Base-by-base conservation (phyloP, 2,329 filamentous ascomycete genomes). In the Pseudogymnoascus sp. region DNA sequence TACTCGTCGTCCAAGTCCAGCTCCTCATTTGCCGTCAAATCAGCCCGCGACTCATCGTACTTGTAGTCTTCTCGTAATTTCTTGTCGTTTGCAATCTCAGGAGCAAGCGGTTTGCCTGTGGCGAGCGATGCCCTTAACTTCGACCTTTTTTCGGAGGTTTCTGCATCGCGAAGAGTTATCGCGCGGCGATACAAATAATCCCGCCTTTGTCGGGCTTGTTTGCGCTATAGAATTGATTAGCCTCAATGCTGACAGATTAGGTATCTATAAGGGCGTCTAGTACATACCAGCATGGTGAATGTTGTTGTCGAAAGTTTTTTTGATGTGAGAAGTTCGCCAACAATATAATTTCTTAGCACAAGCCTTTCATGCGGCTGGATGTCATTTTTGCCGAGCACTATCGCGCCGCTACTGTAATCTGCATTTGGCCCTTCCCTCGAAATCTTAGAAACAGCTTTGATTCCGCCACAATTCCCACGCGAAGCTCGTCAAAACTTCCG, bases 161-260 rank as follows among this genome's bases (percentile, higher is more conserved):
- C 93, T 66, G 93, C 93, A 78, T 97, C 91, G 69, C 89, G 88
- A 46, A 97, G 84, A 21, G 91, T 88, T 64, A 97, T 82, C 38
- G 95, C 93, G 72, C 90, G 88, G 65, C 93, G 87, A 76, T 97
- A 96, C 70, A 99, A 86, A 76, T 97, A 96, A 74, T 96, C 91
- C 70, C 90, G 83, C 70, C 91, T 83, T 76, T 93, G 86, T 69
- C 90, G 86, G 66, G 88, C 87, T 82, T 91, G 88, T 81, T 88
- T 84, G 71, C 88, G 84, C 78, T 84, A 68, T 7, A 46, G 37
- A 17, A 64, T 19, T 63, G 23, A 23, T 62, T 46, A 65, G 60
- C 17, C 50, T 42, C 29, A 21, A 33, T 31, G 15, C 40, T 40
- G 11, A 31, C 29, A 56, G 33, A 44, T 70, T 65, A 69, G 66